A percentile compares a stretch with the other conserved stretches of the same genome.
Conservation (phyloP, 2,329 filamentous ascomycete species). For the Alternaria hordeiaustralica region DNA sequence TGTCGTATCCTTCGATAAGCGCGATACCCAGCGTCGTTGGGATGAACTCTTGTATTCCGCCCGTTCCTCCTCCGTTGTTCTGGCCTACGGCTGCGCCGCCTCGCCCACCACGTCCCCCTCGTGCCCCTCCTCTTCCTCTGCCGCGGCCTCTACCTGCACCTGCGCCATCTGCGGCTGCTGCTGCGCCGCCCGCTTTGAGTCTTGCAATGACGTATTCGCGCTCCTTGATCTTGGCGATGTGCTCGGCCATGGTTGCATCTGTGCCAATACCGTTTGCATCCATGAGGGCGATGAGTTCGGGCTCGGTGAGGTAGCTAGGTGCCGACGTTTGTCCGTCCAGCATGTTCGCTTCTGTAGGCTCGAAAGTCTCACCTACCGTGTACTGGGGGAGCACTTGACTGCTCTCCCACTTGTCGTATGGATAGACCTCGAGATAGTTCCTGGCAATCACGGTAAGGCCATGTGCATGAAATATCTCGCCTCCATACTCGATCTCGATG, state of each 20-base stretch:
- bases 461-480: conserved; percentile 80
- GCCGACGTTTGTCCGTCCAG: conserved; percentile 87
- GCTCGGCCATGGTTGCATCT: conserved; percentile 98
- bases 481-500: conserved; percentile 82
- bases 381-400: conserved; percentile 83
- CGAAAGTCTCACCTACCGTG: conserved; percentile 78
- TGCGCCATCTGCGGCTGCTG: conserved; percentile 40
- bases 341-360: conserved; percentile 87
- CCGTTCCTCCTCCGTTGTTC: conserved; percentile 52
- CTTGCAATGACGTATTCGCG: conserved; percentile 81
- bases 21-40: conserved; percentile 91
- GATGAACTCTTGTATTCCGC: conserved; percentile 81
- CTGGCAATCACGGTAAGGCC: conserved; percentile 84
- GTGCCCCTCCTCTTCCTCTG: conserved; percentile 44
- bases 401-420: conserved; percentile 96
- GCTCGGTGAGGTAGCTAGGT: conserved; percentile 89
- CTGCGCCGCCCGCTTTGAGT: conserved; percentile 51
- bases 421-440: conserved; percentile 94
- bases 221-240: conserved; percentile 94
- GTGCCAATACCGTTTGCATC: conserved; percentile 98
- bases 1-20: conserved; percentile 91
- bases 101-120: conserved; percentile 52
- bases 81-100: conserved; percentile 48
- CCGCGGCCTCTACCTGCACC: conserved; percentile 54
- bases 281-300: conserved; percentile 95